Percentiles rank a stretch among this genome's conserved stretches.
These are phyloP conservation scores for Entomortierella parvispora DNA, from an alignment of 192 early-diverging fungal genomes.

Conservation along the genomic window DNA sequence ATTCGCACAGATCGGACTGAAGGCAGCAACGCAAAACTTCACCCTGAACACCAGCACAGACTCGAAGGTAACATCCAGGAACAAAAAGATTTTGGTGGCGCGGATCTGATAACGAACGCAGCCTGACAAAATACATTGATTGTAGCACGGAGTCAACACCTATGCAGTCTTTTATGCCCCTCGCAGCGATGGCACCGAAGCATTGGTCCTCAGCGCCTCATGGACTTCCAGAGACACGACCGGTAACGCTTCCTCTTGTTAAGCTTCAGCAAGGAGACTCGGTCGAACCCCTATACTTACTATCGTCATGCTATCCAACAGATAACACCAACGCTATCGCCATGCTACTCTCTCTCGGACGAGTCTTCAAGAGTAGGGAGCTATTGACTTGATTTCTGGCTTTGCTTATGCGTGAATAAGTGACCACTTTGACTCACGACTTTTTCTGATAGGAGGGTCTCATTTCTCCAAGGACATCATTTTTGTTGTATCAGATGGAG, in stretches of 20 bases:
- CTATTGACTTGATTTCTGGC: slow-evolving; percentile 5
- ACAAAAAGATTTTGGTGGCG: not conserved
- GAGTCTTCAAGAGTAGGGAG: slow-evolving; percentile 64
- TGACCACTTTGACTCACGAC: not conserved
- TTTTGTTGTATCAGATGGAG: slow-evolving; percentile 85
- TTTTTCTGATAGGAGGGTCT: slow-evolving; percentile 57
- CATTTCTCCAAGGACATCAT: slow-evolving; percentile 96
- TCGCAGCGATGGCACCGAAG: slow-evolving; percentile 88
- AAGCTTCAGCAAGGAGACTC: not conserved
- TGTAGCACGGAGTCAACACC: slow-evolving; percentile 71
- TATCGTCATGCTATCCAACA: slow-evolving; percentile 15
- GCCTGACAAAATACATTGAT: no score
- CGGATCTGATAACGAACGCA: no score
- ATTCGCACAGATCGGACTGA: slow-evolving; percentile 63
- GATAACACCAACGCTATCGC: slow-evolving; percentile 61
- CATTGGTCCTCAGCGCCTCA: slow-evolving; percentile 84
- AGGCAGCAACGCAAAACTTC: slow-evolving; percentile 63
- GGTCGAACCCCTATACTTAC: not conserved
- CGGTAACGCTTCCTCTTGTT: slow-evolving; percentile 36
- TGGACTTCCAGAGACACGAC: slow-evolving; percentile 74
- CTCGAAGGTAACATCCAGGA: slow-evolving; percentile 26
- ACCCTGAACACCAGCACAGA: slow-evolving; percentile 43
- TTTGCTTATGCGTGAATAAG: slow-evolving; percentile 29
- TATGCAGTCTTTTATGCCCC: slow-evolving; percentile 86
- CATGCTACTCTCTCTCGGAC: slow-evolving; percentile 59